These are phyloP conservation scores for Salvia rosmarinus DNA, from an alignment of 257 asterid genomes.

Conservation along the genomic window DNA sequence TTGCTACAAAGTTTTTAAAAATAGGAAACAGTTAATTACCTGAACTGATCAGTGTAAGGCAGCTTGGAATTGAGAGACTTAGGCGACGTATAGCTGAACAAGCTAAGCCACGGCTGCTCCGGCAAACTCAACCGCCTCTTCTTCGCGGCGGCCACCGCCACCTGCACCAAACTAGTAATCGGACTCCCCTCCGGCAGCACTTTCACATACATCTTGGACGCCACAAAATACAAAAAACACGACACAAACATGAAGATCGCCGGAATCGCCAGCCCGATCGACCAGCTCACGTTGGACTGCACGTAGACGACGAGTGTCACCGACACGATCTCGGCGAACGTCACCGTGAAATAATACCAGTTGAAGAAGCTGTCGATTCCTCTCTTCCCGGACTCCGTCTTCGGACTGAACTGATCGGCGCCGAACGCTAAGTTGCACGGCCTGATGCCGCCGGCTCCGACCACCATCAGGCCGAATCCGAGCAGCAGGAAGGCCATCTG, in stretches of 20 bases:
- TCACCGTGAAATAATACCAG: conserved; percentile 76
- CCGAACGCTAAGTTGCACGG: conserved; percentile 87
- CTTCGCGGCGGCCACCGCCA: conserved; percentile 52
- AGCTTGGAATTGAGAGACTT: conserved; percentile 65
- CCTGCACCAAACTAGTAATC: conserved; percentile 56
- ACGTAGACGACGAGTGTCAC: conserved; percentile 70
- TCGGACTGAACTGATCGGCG: conserved; percentile 81
- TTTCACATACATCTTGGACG: conserved; percentile 58
- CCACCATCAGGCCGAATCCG: conserved; percentile 56
- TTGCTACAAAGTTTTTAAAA: too few species aligned
- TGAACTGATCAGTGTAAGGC: conserved; percentile 65
- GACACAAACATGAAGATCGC: conserved; percentile 59
- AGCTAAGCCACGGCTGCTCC: conserved; percentile 44
- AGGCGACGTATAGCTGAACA: conserved; percentile 46
- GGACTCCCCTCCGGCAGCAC: conserved; percentile 85
- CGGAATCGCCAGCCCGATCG: conserved; percentile 68
- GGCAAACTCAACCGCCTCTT: conserved; percentile 61
- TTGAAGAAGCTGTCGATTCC: conserved; percentile 79
- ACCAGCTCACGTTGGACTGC: conserved; percentile 78
- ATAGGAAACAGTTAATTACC: conserved; percentile 41
- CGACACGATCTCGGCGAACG: conserved; percentile 64
- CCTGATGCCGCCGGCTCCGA: conserved; percentile 73
- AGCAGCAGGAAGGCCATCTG: conserved; percentile 51
- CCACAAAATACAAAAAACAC: conserved; percentile 54
- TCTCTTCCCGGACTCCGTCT: conserved; percentile 61